A percentile compares a stretch with the other conserved stretches of the same genome.
phyloP scores from a whole-genome alignment of 345 rosid species.

The Rhizophora mangle region DNA sequence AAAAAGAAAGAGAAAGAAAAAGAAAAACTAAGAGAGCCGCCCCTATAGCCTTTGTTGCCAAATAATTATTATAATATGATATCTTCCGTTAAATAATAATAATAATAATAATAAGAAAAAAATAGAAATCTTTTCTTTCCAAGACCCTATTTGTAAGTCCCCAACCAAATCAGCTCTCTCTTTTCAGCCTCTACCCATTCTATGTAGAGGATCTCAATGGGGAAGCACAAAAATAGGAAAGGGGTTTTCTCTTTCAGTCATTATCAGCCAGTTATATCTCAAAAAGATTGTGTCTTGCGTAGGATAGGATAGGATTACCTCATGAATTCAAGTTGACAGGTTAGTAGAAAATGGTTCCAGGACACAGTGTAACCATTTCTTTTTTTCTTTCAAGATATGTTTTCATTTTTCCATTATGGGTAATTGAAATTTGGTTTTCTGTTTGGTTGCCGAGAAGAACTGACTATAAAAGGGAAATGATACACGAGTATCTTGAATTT shows the following conservation, averaged over 20 bases:
- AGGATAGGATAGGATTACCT: background rate
- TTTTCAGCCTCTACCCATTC: slow-evolving; percentile 8
- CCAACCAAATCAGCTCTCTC: background rate
- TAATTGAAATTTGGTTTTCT: slow-evolving; percentile 3
- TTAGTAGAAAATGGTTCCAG: slow-evolving; percentile 6
- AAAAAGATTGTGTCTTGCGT: slow-evolving; percentile 1
- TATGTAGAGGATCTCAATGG: background rate
- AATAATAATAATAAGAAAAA: too few relatives aligned
- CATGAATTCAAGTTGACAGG: slow-evolving; percentile 16
- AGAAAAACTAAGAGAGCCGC: too few relatives aligned
- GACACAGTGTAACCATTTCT: too few relatives aligned
- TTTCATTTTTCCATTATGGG: slow-evolving; percentile 10
- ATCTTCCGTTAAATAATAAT: too few relatives aligned
- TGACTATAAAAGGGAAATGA: background rate
- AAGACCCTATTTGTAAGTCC: too few relatives aligned
- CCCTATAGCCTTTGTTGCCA: too few relatives aligned
- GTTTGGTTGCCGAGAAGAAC: background rate
- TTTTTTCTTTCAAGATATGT: background rate
- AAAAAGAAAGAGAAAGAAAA: too few relatives aligned
- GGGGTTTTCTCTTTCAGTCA: background rate
- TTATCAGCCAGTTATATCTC: background rate
- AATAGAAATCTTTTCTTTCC: too few relatives aligned
- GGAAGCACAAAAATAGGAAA: slow-evolving; percentile 1
- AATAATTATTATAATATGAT: too few relatives aligned
- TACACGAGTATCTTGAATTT: background rate